These are phyloP conservation scores for Scleroderma bovista DNA, from an alignment of 768 basidiomycete species.

Conservation along the genomic window DNA sequence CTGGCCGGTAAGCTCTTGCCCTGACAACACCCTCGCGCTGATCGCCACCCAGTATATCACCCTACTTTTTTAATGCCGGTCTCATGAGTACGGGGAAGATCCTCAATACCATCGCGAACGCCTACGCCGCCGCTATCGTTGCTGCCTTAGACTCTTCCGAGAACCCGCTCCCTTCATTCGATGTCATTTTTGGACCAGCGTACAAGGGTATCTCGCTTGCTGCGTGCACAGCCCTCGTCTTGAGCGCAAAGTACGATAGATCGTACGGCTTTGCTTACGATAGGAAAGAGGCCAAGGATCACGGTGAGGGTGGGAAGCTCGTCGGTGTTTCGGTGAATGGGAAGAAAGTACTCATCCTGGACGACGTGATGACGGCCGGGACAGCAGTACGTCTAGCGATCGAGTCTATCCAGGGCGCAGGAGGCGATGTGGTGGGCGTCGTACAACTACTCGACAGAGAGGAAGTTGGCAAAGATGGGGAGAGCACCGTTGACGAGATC, in stretches of 20 bases:
- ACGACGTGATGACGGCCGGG: conserved; percentile 94
- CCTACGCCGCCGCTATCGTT: conserved; percentile 82
- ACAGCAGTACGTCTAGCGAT: conserved; percentile 86
- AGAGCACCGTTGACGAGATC: conserved; percentile 80
- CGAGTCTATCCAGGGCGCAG: conserved; percentile 57
- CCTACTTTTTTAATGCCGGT: conserved; percentile 97
- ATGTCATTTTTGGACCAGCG: conserved; percentile 92
- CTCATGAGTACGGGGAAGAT: conserved; percentile 80
- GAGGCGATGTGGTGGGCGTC: conserved; percentile 84
- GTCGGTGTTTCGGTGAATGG: conserved; percentile 84
- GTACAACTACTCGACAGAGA: conserved; percentile 75
- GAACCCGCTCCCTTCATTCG: conserved; percentile 42
- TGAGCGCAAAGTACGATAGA: conserved; percentile 59
- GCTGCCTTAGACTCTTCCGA: conserved; percentile 26
- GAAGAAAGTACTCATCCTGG: conserved; percentile 80
- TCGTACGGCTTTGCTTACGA: conserved; percentile 86
- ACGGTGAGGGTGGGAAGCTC: conserved; percentile 90
- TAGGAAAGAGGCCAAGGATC: conserved; percentile 92
- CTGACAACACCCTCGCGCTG: neutral
- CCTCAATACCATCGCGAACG: conserved; percentile 67
- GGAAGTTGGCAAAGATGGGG: conserved; percentile 40
- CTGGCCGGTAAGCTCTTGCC: conserved; percentile 65
- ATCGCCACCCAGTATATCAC: conserved; percentile 56
- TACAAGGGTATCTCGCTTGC: conserved; percentile 98
- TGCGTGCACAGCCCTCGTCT: conserved; percentile 70